Base-by-base conservation (phyloP, 441 rosid species). In the Biscutella laevigata region DNA sequence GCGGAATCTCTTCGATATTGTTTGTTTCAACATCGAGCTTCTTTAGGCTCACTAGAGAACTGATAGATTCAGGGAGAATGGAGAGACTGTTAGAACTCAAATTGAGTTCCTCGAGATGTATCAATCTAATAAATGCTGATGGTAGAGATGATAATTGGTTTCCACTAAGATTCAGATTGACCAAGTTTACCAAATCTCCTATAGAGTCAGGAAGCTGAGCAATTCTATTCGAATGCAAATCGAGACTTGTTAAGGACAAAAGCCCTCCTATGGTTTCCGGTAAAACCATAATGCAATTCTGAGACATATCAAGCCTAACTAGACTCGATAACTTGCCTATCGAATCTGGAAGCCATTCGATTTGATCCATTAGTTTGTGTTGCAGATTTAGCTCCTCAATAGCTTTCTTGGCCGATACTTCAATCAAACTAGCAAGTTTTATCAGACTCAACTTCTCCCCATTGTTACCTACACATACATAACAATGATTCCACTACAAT, bases 301-400 rank as follows among this genome's bases (percentile, higher is more conserved):
- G 92, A n/a, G 97, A 88, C 42, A 92, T 70, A 72, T 92, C 91
- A 16, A 92, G 62, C 32, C 78, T 67, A 49, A 75, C 62, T 63
- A 92, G 77, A 64, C 73, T 64, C 4, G 86, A 80, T 34, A 92
- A 60, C 74, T 86, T 92, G 35, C 96, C 95, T 11, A 84, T 61
- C 3, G 97, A 86, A 40, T 86, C 99, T 1, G 99, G 99, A 19
- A 92, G 80, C 99, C 99, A 88, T 8, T 82, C 97, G 7, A 88
- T 66, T 53, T 86, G 83, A 64, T 92, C 95, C 79, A 73, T 82
- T 73, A 92, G 65, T 74, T 75, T 88, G 76, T 73, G 77, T 54
- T 78, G 94, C 41, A 92, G 84, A 66, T 82, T 77, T 58, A 92
- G 83, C 63, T 86, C 97, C 37, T 68, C 72, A 1, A 83, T 81